Evolutionary conservation across 352 stramenopile genomes (phyloP).

Genomic region (Phytophthora tentaculata): DNA sequence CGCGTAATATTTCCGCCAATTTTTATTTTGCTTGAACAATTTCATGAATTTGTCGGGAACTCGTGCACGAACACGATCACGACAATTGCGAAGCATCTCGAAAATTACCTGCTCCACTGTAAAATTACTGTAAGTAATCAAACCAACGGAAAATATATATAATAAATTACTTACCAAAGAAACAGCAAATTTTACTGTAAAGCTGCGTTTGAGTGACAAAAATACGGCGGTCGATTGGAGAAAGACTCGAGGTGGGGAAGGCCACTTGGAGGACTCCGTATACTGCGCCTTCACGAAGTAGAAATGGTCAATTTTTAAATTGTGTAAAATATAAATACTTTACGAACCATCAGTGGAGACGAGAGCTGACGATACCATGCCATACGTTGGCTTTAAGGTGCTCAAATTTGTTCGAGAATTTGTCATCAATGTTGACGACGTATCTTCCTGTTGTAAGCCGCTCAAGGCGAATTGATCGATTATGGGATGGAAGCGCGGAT

Average conservation of each 20-base stretch:
- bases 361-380: constrained; percentile 53
- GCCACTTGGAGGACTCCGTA: constrained; percentile 68
- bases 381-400: constrained; percentile 30
- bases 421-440: constrained; percentile 4
- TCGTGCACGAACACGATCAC: constrained; percentile 52
- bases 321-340: neutral
- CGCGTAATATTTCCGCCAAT: constrained; percentile 76
- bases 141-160: neutral
- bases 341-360: constrained; percentile 47
- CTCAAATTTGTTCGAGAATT: constrained; percentile 1
- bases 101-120: constrained; percentile 71
- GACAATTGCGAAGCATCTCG: constrained; percentile 64
- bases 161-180: constrained; percentile 43
- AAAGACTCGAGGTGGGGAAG: constrained; percentile 33
- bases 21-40: constrained; percentile 80
- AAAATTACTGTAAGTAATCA: too few relatives aligned
- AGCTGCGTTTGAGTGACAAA: constrained; percentile 35
- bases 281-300: constrained; percentile 31
- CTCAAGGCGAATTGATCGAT: constrained; percentile 65
- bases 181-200: constrained; percentile 48
- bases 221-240: constrained; percentile 19
- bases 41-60: constrained; percentile 56
- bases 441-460: constrained; percentile 24
- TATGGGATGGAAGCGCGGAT: constrained; percentile 67
- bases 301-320: neutral